phyloP scores from a whole-genome alignment of 2,329 filamentous ascomycete species.

The Nannizzia gypsea region DNA sequence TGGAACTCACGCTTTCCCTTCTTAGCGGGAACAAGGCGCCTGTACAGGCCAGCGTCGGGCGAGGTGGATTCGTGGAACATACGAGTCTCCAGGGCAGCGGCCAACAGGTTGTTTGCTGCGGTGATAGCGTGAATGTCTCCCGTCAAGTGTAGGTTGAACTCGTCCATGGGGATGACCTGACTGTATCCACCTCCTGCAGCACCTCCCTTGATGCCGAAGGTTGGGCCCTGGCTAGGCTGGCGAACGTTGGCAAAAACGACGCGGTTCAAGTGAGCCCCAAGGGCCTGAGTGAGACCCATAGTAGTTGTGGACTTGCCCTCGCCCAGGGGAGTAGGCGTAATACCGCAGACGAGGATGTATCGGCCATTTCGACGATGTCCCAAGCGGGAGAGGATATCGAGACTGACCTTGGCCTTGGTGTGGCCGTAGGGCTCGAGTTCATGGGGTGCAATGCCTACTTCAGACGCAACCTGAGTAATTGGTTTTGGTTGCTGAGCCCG shows the following conservation, averaged over 20 bases:
- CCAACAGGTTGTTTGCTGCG: slow-evolving; percentile 91
- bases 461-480: slow-evolving; percentile 70
- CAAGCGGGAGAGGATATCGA: slow-evolving; percentile 68
- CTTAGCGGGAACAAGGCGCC: slow-evolving; percentile 75
- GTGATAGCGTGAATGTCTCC: slow-evolving; percentile 97
- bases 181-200: slow-evolving; percentile 96
- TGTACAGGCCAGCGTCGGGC: slow-evolving; percentile 78
- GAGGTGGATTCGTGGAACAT: slow-evolving; percentile 98
- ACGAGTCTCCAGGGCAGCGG: slow-evolving; percentile 90
- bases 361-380: slow-evolving; percentile 77
- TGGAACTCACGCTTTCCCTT: slow-evolving; percentile 79
- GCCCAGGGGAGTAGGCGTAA: slow-evolving; percentile 89
- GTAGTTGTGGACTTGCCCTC: slow-evolving; percentile 98
- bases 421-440: slow-evolving; percentile 92
- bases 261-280: slow-evolving; percentile 76
- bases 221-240: slow-evolving; percentile 92
- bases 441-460: slow-evolving; percentile 75
- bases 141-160: slow-evolving; percentile 96
- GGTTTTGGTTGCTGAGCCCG: slow-evolving; percentile 82
- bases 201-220: slow-evolving; percentile 97
- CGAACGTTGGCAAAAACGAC: slow-evolving; percentile 93
- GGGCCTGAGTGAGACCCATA: slow-evolving; percentile 83
- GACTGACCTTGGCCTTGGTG: slow-evolving; percentile 90
- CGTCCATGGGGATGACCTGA: slow-evolving; percentile 98
- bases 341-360: slow-evolving; percentile 87